Evolutionary conservation across 148 eudicot genomes (phyloP), one percentile per base, ranked within the genome.

Genomic region (Arctostaphylos glauca): DNA sequence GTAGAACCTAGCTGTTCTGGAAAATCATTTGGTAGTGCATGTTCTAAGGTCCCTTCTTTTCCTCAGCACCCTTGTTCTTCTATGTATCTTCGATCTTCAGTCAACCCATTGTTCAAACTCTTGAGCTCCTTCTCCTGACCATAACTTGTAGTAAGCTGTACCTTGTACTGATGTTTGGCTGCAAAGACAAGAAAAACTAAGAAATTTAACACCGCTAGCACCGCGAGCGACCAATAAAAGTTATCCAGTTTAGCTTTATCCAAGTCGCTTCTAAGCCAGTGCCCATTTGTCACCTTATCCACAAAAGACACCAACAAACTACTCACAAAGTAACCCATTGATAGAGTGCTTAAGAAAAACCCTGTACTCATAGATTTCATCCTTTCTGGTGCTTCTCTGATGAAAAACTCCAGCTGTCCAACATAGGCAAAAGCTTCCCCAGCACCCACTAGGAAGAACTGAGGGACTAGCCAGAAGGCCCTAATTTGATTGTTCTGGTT

Each of bases 361-460:
- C 99, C 97, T 12, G 99, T 96, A 89, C 99, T 96, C 99, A 93
- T 94, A 0, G 99, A 96, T 84, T 96, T 96, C 99, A 96, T 95
- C 90, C 87, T 92, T 81, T 95, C 98, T 1, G 99, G 99, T 46
- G 99, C 98, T 75, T 96, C 98, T 81, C 98, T 89, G 44, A 96
- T 96, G 91, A 96, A 96, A 87, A 96, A 96, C 83, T 96, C 99
- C 0, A 96, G 94, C 83, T 96, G 98, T 2, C 99, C 99, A 1
- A 96, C 99, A 67, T 96, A 96, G 14, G 97, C 99, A 78, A 96
- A 96, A 48, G 97, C 99, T 78, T 96, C 98, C 9, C 98, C 99
- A 1, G 99, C 99, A 46, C 99, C 99, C 48, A 96, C 98, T 15
- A 94, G 85, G 83, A 94, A 96, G 81, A 91, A 94, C 88, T 96